A percentile compares a stretch with the other conserved stretches of the same genome.
Evolutionary conservation across 306 rosid species (phyloP).

Genomic region (Canavalia ensiformis): DNA sequence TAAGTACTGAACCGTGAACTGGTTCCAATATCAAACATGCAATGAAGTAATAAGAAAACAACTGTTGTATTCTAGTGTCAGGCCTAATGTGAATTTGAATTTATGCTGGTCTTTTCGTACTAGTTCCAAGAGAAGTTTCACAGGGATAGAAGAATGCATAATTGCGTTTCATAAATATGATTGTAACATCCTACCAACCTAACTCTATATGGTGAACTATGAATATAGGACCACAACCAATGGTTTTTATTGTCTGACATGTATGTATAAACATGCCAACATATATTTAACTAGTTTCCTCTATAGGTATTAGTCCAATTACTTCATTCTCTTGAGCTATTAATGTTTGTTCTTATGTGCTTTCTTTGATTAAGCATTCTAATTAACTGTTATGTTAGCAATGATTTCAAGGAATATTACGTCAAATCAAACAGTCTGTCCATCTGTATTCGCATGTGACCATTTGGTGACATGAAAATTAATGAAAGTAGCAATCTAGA

Average conservation of each 20-base stretch:
- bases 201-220: slow-evolving; percentile 16
- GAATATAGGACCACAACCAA: slow-evolving; percentile 42
- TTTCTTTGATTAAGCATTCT: slow-evolving; percentile 27
- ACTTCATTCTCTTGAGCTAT: slow-evolving; percentile 17
- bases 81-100: slow-evolving; percentile 32
- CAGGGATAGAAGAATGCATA: slow-evolving; percentile 16
- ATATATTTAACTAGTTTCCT: neutral
- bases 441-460: neutral
- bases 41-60: slow-evolving; percentile 37
- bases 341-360: slow-evolving; percentile 28
- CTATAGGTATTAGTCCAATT: slow-evolving; percentile 1
- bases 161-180: slow-evolving; percentile 48
- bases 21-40: slow-evolving; percentile 32
- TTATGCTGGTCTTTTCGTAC: slow-evolving; percentile 21
- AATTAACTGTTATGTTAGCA: neutral
- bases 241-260: neutral
- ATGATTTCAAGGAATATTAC: neutral
- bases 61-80: slow-evolving; percentile 20
- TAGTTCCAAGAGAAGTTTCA: slow-evolving; percentile 2
- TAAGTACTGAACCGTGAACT: slow-evolving; percentile 26
- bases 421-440: slow-evolving; percentile 31
- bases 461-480: neutral
- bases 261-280: slow-evolving; percentile 31
- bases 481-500: neutral
- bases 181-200: slow-evolving; percentile 45